Base-by-base conservation (phyloP, 2,329 filamentous ascomycete genomes). In the Diplodia corticola region DNA sequence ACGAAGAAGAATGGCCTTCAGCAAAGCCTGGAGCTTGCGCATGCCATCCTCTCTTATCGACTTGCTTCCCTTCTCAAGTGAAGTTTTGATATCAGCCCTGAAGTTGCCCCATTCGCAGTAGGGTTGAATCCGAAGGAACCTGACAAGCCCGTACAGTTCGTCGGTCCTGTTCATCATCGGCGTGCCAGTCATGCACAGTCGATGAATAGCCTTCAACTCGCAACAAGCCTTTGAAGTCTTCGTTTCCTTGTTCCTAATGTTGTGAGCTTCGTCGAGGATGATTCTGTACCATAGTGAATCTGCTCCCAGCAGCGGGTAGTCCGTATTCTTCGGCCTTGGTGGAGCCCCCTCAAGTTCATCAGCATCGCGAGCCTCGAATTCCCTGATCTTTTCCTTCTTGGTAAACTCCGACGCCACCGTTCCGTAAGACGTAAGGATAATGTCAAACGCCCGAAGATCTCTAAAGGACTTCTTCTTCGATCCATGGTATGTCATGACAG, bases 291-390 rank as follows among this genome's bases (percentile, higher is more conserved):
- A 93, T 60, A 80, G 80, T 68, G 81, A 83, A 71, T 85, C 73
- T 50, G 84, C 69, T 17, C 89, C 89, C 33, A 93, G 78, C 9
- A 93, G 77, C 4, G 48, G 22, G 22, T 40, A 40, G 20, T 63
- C 60, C 6, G 44, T 33, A 97, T 1, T 93, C 93, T 72, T 89
- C 10, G 87, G 20, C 93, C 89, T 78, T 97, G 96, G 71, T 88
- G 84, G 75, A 90, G 92, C 53, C 93, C 93, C 75, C 96, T 97
- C 79, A 96, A 97, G 0, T 91, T 93, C 68, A 97, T 83, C 65
- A 20, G 44, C 24, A 97, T 94, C 75, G 96, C 96, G 82, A 97
- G 97, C 0, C 92, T 93, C 5, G 93, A 93, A 66, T 92, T 92
- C 88, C 92, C 97, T 76, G 12, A 68, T 49, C 10, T 24, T 22